A percentile compares a stretch with the other conserved stretches of the same genome.
Conservation (phyloP, 2,329 filamentous ascomycete genomes). For the Colletotrichum abscissum region DNA sequence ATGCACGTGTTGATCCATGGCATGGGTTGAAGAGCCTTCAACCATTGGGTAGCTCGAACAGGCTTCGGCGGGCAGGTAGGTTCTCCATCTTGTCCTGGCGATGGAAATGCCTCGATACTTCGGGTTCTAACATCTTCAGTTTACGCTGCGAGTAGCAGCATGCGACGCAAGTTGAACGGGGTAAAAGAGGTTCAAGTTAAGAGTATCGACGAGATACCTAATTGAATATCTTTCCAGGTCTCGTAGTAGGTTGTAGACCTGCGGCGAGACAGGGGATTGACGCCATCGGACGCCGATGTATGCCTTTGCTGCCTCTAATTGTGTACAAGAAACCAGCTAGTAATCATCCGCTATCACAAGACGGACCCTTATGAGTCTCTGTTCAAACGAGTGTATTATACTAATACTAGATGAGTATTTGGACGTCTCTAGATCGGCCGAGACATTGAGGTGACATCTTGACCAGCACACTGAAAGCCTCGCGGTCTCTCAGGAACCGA, state of each 20-base stretch:
- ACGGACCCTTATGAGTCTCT: too few species aligned
- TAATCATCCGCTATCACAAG: not conserved
- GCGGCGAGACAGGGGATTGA: too few species aligned
- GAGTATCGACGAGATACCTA: not conserved
- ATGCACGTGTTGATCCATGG: slow-evolving; percentile 55
- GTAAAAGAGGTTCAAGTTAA: not conserved
- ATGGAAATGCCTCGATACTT: not conserved
- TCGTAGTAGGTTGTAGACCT: too few species aligned
- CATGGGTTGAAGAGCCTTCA: slow-evolving; percentile 52
- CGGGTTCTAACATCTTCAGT: not conserved
- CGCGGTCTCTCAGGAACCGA: not conserved
- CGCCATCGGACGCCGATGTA: rapidly evolving
- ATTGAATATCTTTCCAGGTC: not conserved
- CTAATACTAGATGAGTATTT: too few species aligned
- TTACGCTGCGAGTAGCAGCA: not conserved
- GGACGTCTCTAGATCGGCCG: too few species aligned
- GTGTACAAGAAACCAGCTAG: not conserved
- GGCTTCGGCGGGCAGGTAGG: not conserved
- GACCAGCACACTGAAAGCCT: too few species aligned
- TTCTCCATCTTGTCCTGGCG: not conserved
- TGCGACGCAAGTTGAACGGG: not conserved
- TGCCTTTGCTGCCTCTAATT: not conserved
- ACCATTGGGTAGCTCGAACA: slow-evolving; percentile 42
- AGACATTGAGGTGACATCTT: too few species aligned
- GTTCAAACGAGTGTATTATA: too few species aligned